Conservation (phyloP, 1,284 basidiomycete species). For the Naganishia liquefaciens region DNA sequence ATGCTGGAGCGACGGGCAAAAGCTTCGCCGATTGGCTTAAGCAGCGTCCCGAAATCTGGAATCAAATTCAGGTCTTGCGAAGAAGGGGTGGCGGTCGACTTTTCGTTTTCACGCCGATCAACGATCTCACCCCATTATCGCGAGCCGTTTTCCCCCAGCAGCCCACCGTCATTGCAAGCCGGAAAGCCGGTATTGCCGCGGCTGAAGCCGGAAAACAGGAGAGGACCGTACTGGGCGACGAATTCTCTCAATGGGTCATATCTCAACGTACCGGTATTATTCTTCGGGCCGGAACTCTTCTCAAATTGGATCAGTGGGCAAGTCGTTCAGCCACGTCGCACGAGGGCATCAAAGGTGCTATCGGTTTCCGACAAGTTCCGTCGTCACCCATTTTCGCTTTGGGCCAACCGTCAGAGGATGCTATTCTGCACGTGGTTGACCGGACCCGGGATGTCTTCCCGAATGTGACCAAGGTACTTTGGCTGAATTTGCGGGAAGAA, state of each 20-base stretch:
- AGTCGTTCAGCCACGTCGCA: constrained; percentile 65
- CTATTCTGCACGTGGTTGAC: constrained; percentile 78
- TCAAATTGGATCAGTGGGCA: constrained; percentile 90
- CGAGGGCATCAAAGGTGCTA: constrained; percentile 79
- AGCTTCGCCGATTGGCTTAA: constrained; percentile 86
- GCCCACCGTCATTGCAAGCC: constrained; percentile 41
- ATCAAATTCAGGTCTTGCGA: constrained; percentile 80
- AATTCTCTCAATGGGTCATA: constrained; percentile 90
- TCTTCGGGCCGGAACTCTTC: constrained; percentile 76
- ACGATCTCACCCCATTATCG: constrained; percentile 77
- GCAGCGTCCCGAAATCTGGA: constrained; percentile 89
- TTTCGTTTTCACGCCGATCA: constrained; percentile 83
- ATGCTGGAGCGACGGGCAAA: constrained; percentile 65
- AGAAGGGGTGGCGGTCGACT: constrained; percentile 74
- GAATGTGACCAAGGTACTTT: constrained; percentile 67
- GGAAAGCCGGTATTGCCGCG: constrained; percentile 62
- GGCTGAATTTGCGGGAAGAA: constrained; percentile 92
- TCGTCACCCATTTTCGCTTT: constrained; percentile 81
- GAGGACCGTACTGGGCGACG: constrained; percentile 83
- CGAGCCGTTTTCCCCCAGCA: constrained; percentile 55
- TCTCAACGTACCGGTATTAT: constrained; percentile 93
- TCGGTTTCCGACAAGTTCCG: constrained; percentile 88
- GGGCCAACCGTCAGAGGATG: constrained; percentile 87
- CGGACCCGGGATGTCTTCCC: constrained; percentile 68
- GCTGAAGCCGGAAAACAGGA: constrained; percentile 72